A percentile compares a stretch with the other conserved stretches of the same genome.
Evolutionary conservation across 2,329 filamentous ascomycete species (phyloP).

Genomic region (Blastomyces gilchristii): DNA sequence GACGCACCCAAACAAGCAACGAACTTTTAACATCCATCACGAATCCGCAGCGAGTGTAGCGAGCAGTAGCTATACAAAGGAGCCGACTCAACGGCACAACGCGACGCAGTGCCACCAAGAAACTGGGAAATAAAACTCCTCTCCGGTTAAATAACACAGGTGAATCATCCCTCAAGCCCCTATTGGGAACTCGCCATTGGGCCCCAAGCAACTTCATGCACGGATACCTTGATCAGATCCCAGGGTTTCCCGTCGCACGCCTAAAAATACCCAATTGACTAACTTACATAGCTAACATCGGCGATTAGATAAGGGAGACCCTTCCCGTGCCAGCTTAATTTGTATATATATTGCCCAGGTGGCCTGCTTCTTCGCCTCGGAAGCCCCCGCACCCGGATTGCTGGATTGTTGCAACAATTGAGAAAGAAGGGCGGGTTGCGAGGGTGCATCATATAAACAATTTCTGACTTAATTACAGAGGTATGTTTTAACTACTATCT

Average conservation of each 20-base stretch:
- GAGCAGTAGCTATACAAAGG: background rate
- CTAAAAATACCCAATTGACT: background rate
- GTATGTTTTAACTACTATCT: background rate
- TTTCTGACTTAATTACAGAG: background rate
- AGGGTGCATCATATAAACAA: background rate
- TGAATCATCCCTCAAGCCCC: background rate
- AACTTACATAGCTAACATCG: background rate
- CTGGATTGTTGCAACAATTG: background rate
- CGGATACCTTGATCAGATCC: background rate
- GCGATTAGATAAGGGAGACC: background rate
- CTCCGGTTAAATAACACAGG: background rate
- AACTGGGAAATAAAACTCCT: background rate
- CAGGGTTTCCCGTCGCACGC: background rate
- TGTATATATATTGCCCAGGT: background rate
- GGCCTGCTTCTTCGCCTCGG: background rate
- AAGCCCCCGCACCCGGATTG: background rate
- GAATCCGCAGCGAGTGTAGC: background rate
- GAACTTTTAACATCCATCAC: background rate
- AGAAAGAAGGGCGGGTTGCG: background rate
- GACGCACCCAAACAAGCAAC: background rate
- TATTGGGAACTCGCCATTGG: background rate
- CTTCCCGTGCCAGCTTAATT: background rate
- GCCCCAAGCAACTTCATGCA: background rate
- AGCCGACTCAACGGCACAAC: background rate
- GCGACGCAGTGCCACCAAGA: background rate